Conservation (phyloP, 2,329 filamentous ascomycete species). For the Penicillium sp. region DNA sequence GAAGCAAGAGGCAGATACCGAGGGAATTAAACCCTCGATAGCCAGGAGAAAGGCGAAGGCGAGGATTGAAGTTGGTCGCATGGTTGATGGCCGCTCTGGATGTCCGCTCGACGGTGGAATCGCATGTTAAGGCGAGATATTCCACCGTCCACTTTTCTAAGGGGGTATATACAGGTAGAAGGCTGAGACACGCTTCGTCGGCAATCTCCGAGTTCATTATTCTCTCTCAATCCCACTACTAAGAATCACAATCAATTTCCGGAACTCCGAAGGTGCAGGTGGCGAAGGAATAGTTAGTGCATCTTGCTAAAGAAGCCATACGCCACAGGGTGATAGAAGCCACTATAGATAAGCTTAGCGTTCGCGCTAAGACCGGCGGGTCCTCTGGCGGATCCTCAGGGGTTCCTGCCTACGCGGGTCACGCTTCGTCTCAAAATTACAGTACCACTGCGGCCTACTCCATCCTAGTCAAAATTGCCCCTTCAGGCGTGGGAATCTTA, state of each 20-base stretch:
- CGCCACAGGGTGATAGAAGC: background rate
- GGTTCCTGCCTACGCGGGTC: background rate
- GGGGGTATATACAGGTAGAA: background rate
- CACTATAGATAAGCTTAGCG: constrained; percentile 1
- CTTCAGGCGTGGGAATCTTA: background rate
- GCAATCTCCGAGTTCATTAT: background rate
- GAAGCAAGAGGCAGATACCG: constrained; percentile 8
- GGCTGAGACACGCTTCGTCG: background rate
- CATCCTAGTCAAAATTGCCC: too few species aligned
- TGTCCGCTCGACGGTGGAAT: background rate
- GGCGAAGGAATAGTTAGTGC: background rate
- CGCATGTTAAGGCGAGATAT: background rate
- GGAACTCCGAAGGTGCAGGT: background rate
- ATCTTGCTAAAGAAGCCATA: background rate
- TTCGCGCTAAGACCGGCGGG: background rate
- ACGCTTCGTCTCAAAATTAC: background rate
- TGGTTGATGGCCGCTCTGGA: background rate
- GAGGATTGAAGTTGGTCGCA: background rate
- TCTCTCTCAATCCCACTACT: background rate
- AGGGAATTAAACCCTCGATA: constrained; percentile 1
- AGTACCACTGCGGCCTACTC: background rate
- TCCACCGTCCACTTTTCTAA: background rate
- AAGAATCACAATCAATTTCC: background rate
- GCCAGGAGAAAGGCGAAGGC: background rate
- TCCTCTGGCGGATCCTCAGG: background rate